phyloP scores from a whole-genome alignment of 805 yeast genomes.

The Maudiozyma saulgeensis region DNA sequence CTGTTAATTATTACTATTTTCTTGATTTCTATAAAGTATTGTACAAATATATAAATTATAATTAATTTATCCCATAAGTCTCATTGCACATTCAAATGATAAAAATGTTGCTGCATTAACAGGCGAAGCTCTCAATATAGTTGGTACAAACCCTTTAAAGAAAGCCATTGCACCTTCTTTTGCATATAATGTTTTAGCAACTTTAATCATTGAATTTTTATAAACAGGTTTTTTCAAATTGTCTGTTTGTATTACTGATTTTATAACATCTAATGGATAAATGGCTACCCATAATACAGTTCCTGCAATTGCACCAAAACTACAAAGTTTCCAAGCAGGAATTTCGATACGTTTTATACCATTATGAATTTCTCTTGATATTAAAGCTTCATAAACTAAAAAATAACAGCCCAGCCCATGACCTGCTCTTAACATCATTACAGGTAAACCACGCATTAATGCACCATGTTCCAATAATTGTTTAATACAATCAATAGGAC shows the following conservation, averaged over 20 bases:
- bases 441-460: constrained; percentile 69
- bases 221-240: constrained; percentile 49
- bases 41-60: background rate
- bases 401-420: constrained; percentile 87
- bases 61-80: constrained; percentile 38
- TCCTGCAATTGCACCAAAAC: constrained; percentile 87
- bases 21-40: background rate
- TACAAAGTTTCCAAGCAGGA: constrained; percentile 79
- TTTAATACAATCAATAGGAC: constrained; percentile 36
- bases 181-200: constrained; percentile 42
- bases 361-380: constrained; percentile 41
- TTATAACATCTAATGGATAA: constrained; percentile 86
- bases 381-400: constrained; percentile 80
- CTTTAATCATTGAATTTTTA: constrained; percentile 49
- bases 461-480: constrained; percentile 49
- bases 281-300: constrained; percentile 74
- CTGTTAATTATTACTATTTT: too few relatives aligned
- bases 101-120: constrained; percentile 96
- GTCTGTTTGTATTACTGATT: constrained; percentile 80
- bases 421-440: constrained; percentile 77
- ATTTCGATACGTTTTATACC: constrained; percentile 53
- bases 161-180: constrained; percentile 68
- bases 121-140: constrained; percentile 93
- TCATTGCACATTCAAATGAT: constrained; percentile 84
- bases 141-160: constrained; percentile 85